Conservation (phyloP, 2,329 filamentous ascomycete species). For the Neopestalotiopsis sp. region DNA sequence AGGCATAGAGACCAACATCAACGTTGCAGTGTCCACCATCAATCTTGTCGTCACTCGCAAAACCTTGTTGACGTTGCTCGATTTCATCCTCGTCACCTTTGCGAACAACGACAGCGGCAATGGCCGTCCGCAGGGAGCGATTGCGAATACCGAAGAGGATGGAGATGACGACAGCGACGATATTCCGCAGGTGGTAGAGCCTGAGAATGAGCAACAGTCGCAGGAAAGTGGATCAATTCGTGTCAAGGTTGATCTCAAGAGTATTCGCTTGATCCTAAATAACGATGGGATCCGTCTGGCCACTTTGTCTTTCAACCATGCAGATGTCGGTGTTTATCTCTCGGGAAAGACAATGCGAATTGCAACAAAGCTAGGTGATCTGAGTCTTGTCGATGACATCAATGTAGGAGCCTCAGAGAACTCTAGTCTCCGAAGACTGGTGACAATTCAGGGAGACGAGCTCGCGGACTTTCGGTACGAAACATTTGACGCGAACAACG, state of each 20-base stretch:
- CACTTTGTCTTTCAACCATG: slow-evolving; percentile 90
- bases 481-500: slow-evolving; percentile 80
- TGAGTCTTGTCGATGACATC: slow-evolving; percentile 90
- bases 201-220: slow-evolving; percentile 40
- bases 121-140: slow-evolving; percentile 32
- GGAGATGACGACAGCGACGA: slow-evolving; percentile 42
- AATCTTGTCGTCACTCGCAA: slow-evolving; percentile 93
- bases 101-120: slow-evolving; percentile 58
- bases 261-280: slow-evolving; percentile 92
- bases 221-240: slow-evolving; percentile 77
- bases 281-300: slow-evolving; percentile 96
- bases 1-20: slow-evolving; percentile 91
- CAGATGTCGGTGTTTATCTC: slow-evolving; percentile 88
- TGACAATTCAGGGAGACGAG: slow-evolving; percentile 95
- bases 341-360: slow-evolving; percentile 87
- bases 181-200: slow-evolving; percentile 44
- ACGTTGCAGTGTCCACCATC: slow-evolving; percentile 91
- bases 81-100: slow-evolving; percentile 94
- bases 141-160: slow-evolving; percentile 41
- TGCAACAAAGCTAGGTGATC: slow-evolving; percentile 82
- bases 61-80: slow-evolving; percentile 88
- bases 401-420: slow-evolving; percentile 85
- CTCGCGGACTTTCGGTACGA: slow-evolving; percentile 97
- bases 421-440: slow-evolving; percentile 82
- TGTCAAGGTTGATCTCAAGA: slow-evolving; percentile 92